Conservation (phyloP, 441 rosid genomes). For the Codiaeum variegatum region DNA sequence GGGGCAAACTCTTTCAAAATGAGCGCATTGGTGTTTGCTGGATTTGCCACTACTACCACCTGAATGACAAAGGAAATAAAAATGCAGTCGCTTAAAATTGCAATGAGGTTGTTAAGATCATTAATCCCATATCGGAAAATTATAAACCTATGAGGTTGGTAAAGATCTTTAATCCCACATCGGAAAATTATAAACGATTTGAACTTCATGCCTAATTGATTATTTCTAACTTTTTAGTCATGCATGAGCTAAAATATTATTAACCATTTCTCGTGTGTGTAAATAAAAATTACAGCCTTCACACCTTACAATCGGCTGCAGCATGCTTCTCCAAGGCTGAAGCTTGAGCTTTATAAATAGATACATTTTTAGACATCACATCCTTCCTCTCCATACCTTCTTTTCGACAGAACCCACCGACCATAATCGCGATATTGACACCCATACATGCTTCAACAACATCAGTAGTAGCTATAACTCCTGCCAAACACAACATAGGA, state of each 20-base stretch:
- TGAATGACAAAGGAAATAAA: slow-evolving; percentile 14
- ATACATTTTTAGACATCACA: slow-evolving; percentile 90
- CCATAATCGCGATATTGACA: slow-evolving; percentile 82
- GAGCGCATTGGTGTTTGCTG: slow-evolving; percentile 82
- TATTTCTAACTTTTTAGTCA: no score
- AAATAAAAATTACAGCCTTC: neutral
- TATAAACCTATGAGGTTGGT: no score
- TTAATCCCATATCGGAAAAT: no score
- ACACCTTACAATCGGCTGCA: slow-evolving; percentile 91
- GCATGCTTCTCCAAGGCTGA: slow-evolving; percentile 87
- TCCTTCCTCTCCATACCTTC: slow-evolving; percentile 99
- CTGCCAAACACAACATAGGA: slow-evolving; percentile 25
- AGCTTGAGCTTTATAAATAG: slow-evolving; percentile 93
- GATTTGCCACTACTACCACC: slow-evolving; percentile 83
- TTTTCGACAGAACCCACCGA: slow-evolving; percentile 93
- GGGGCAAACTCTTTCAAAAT: slow-evolving; percentile 81
- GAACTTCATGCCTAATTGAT: no score
- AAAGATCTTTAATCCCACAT: no score
- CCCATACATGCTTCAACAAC: slow-evolving; percentile 89
- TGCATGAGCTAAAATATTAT: no score
- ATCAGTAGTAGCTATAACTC: slow-evolving; percentile 91
- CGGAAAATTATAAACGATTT: no score
- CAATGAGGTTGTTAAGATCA: no score
- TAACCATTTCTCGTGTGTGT: no score
- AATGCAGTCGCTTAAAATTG: neutral